A percentile compares a stretch with the other conserved stretches of the same genome.
Conservation (phyloP, 257 asterid species). For the Solanum virginianum region DNA sequence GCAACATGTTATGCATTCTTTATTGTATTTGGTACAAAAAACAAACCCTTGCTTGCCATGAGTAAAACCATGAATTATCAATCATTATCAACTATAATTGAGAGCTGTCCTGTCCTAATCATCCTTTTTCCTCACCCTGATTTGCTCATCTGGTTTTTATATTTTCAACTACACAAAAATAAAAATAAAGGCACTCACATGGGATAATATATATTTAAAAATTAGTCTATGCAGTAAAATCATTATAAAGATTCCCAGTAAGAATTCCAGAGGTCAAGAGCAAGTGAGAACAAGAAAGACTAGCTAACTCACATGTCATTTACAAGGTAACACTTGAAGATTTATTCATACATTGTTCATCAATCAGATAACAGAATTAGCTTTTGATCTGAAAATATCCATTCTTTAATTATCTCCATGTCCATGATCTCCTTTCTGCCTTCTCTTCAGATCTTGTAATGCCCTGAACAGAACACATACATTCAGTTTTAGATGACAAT, state of each 20-base stretch:
- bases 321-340: neutral
- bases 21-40: neutral
- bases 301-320: neutral
- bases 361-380: constrained; percentile 1
- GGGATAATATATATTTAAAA: neutral
- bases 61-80: neutral
- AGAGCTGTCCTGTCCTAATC: neutral
- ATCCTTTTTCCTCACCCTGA: neutral
- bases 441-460: neutral
- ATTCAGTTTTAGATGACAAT: neutral
- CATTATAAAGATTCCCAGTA: neutral
- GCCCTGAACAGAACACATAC: constrained; percentile 4
- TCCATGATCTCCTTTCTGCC: constrained; percentile 18
- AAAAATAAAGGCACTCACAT: neutral
- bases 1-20: neutral
- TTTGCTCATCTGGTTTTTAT: neutral
- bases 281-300: neutral
- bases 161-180: neutral
- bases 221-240: neutral
- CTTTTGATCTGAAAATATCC: neutral
- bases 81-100: neutral
- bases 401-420: constrained; percentile 12
- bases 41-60: neutral
- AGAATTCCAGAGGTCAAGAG: neutral
- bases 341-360: neutral